phyloP scores from a whole-genome alignment of 1,284 basidiomycete genomes.

The Cryptococcus sp. region DNA sequence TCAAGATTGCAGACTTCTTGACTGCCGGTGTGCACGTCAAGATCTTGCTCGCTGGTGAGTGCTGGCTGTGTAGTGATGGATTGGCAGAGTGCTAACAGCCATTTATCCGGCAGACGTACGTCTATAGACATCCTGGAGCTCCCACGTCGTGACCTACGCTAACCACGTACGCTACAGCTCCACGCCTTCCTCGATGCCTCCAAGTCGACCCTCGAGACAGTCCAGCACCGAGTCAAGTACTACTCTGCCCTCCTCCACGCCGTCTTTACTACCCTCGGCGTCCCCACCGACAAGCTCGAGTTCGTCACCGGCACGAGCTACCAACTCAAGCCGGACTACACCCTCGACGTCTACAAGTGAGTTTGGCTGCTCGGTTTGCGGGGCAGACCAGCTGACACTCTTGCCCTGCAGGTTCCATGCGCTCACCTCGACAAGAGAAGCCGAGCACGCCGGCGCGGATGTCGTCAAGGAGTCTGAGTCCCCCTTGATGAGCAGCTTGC shows the following conservation, averaged over 20 bases:
- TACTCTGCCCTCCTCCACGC: constrained; percentile 79
- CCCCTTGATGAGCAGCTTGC: constrained; percentile 81
- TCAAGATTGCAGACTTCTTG: constrained; percentile 96
- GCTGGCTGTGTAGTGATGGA: too few species aligned
- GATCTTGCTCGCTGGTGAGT: constrained; percentile 77
- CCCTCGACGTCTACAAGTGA: constrained; percentile 81
- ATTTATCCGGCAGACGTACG: constrained; percentile 8
- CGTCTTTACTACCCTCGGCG: constrained; percentile 82
- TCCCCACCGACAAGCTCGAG: constrained; percentile 76
- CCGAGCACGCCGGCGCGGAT: constrained; percentile 98
- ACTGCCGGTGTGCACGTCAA: constrained; percentile 88
- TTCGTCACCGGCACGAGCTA: constrained; percentile 80
- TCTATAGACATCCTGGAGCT: background rate
- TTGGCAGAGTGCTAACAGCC: background rate
- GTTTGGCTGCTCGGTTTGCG: background rate
- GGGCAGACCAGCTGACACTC: background rate
- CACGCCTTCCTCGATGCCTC: constrained; percentile 98
- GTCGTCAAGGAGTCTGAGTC: constrained; percentile 97
- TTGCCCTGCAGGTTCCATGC: constrained; percentile 62
- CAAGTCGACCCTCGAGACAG: constrained; percentile 94
- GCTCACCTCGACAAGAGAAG: constrained; percentile 85
- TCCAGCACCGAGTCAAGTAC: constrained; percentile 84
- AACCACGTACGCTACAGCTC: constrained; percentile 58
- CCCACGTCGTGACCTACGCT: background rate
- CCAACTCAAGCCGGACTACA: constrained; percentile 90